These are phyloP conservation scores for Euphrasia arctica DNA, from an alignment of 305 asterid genomes.

Conservation along the genomic window DNA sequence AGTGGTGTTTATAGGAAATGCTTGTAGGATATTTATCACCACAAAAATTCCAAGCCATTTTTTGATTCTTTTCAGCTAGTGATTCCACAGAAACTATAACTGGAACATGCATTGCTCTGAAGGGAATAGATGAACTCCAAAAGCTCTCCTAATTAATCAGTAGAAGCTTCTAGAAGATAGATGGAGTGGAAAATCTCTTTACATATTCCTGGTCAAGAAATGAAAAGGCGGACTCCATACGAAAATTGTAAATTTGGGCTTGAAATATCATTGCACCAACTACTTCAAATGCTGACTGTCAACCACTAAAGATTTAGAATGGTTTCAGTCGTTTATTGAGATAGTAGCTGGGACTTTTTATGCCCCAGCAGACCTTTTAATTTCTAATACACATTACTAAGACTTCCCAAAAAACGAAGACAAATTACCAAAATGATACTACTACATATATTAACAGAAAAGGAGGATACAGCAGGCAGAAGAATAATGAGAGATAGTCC, in stretches of 20 bases:
- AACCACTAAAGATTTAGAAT: conserved; percentile 1
- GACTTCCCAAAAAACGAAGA: not conserved
- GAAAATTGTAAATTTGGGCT: conserved; percentile 2
- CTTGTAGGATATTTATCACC: not conserved
- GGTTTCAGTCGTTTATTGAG: not conserved
- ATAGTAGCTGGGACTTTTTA: not conserved
- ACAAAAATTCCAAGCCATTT: not conserved
- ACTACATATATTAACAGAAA: not conserved
- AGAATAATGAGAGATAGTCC: conserved; percentile 5
- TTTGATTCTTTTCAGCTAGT: not conserved
- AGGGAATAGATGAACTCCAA: not conserved
- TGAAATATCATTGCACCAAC: conserved; percentile 9
- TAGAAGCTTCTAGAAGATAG: not conserved
- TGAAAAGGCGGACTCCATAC: not conserved
- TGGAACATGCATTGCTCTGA: not conserved
- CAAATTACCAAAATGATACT: not conserved
- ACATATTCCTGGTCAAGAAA: not conserved
- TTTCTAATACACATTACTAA: conserved; percentile 3
- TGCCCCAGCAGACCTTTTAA: not conserved
- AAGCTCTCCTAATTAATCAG: not conserved
- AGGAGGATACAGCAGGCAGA: not conserved
- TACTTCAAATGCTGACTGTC: conserved; percentile 7
- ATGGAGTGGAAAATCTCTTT: not conserved
- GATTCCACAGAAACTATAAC: not conserved
- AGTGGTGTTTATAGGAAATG: not conserved